These are phyloP conservation scores for Gleditsia sinensis DNA, from an alignment of 306 rosid species.

Conservation along the genomic window DNA sequence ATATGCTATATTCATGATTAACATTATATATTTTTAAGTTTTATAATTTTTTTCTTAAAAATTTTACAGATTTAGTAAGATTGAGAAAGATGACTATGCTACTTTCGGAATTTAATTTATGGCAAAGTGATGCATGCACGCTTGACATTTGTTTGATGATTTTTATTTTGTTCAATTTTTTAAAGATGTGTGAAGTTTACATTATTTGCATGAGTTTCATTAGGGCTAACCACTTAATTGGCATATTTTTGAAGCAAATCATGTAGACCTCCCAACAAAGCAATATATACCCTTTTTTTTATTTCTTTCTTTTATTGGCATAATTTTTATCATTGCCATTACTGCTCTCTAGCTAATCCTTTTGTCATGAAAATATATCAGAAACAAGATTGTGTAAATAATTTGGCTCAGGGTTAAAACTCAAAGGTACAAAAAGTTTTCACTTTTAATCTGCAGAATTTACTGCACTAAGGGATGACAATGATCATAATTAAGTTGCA, in stretches of 20 bases:
- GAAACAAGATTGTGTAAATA: not conserved
- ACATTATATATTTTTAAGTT: too few relatives aligned
- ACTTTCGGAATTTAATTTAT: slow-evolving; percentile 30
- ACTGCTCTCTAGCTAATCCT: too few relatives aligned
- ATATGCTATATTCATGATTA: too few relatives aligned
- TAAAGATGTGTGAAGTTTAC: slow-evolving; percentile 31
- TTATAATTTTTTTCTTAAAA: too few relatives aligned
- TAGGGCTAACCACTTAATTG: slow-evolving; percentile 48
- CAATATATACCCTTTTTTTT: slow-evolving; percentile 33
- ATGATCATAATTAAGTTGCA: slow-evolving; percentile 2
- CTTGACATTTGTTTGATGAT: slow-evolving; percentile 34
- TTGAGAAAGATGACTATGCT: not conserved
- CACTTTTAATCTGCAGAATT: slow-evolving; percentile 17
- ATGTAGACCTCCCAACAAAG: slow-evolving; percentile 31
- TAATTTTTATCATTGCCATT: not conserved
- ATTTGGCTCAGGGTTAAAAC: not conserved
- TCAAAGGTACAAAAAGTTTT: slow-evolving; percentile 28
- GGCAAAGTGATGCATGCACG: slow-evolving; percentile 38
- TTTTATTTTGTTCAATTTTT: not conserved
- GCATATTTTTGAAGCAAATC: slow-evolving; percentile 48
- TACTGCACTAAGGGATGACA: slow-evolving; percentile 21
- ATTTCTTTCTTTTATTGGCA: slow-evolving; percentile 21
- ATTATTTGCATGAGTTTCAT: slow-evolving; percentile 48
- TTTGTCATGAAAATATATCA: too few relatives aligned
- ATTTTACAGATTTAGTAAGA: too few relatives aligned